Base-by-base conservation (phyloP, 106 monocot species). In the Allium sativum region DNA sequence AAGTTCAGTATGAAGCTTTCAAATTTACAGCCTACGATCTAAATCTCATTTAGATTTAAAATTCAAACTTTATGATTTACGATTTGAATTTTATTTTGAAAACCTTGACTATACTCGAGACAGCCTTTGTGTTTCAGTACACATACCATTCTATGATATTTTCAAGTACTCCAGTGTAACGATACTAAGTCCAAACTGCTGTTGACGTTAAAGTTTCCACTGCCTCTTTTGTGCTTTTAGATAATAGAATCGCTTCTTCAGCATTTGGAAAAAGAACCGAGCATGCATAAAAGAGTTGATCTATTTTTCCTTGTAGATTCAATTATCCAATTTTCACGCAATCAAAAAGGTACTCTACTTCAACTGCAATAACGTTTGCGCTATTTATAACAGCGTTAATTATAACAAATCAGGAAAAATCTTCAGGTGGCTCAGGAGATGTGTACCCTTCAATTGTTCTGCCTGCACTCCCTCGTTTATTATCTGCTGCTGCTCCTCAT, bases 301-400 rank as follows among this genome's bases (percentile, higher is more conserved):
- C 72, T 92, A 48, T 88, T 99, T 68, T 99, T 88, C 65, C 78
- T 99, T 42, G 92, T 92, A 47, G 98, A 99, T 81, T 99, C 98
- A 10, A 99, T 99, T 48, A 77, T 74, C 48, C 88, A 85, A 60
- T 81, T 65, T 52, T 92, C 80, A 22, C 71, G 76, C 15, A 82
- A 68, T 55, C 85, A 83, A 62, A 92, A 81, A 78, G 85, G 84
- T 79, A 74, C 7, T 54, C 7, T 11, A 40, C 45, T 52, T 14
- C 16, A 40, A 21, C 56, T 63, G 52, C 50, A 52, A 53, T 31
- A 31, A 31, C 31, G 12, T 52, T 56, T 7, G 50, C 18, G 20
- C 16, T 18, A n/a, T 52, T 52, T 22, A 52, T 60, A 44, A 31
- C 10, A 44, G 18, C 44, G 9, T 69, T 59, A 8, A 40, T 10